These are phyloP conservation scores for Plasmodium fragile DNA, from an alignment of 169 alveolate genomes.

Conservation along the genomic window DNA sequence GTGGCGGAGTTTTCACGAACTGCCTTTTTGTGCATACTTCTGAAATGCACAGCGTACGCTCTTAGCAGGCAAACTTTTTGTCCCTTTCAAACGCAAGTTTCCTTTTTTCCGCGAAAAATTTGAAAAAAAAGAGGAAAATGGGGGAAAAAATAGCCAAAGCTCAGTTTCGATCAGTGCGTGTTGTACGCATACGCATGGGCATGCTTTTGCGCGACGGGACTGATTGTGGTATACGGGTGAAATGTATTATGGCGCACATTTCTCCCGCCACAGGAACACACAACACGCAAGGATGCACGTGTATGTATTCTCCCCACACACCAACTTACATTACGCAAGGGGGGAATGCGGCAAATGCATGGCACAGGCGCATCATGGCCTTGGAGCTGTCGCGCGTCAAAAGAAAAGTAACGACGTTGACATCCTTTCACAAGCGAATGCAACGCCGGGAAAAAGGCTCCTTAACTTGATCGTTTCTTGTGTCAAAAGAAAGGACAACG, in stretches of 20 bases:
- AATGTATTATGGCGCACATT: neutral
- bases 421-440: neutral
- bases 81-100: neutral
- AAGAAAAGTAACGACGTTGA: neutral
- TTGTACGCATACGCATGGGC: neutral
- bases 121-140: neutral
- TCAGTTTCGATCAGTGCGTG: neutral
- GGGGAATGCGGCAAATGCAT: neutral
- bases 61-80: neutral
- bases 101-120: conserved; percentile 3
- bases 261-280: neutral
- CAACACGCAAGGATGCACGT: neutral
- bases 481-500: neutral
- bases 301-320: neutral
- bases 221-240: neutral
- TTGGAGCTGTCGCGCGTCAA: neutral
- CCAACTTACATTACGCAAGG: neutral
- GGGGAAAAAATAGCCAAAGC: neutral
- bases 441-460: neutral
- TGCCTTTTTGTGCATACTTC: neutral
- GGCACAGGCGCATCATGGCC: neutral
- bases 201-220: neutral
- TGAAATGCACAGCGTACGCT: neutral
- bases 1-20: neutral
- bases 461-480: neutral